Evolutionary conservation across 768 basidiomycete species (phyloP).

Genomic region (Filobasidium wieringae): DNA sequence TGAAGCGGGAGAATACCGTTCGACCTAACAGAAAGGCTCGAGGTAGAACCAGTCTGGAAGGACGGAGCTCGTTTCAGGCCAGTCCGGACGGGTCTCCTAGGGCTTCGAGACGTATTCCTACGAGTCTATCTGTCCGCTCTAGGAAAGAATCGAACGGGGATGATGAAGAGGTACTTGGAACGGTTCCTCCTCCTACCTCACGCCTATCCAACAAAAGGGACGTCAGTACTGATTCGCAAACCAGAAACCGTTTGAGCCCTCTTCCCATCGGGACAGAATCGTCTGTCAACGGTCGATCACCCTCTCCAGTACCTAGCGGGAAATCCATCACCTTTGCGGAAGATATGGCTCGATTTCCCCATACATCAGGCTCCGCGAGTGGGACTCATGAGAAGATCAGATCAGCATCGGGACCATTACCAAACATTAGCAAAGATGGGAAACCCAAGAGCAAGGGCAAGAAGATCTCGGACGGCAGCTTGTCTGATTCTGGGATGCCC

Average conservation of each 20-base stretch:
- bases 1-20: not conserved
- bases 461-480: not conserved
- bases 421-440: not conserved
- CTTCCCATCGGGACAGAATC: not conserved
- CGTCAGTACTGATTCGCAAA: no score
- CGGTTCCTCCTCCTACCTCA: no score
- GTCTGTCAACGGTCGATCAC: not conserved
- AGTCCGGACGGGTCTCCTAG: no score
- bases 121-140: no score
- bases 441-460: not conserved
- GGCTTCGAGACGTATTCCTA: no score
- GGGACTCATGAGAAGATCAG: no score
- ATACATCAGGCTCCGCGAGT: not conserved
- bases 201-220: no score
- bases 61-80: no score
- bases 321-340: not conserved
- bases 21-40: no score
- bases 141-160: no score
- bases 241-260: not conserved
- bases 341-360: not conserved
- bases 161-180: no score
- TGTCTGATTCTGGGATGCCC: not conserved
- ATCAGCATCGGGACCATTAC: not conserved
- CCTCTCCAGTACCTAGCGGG: not conserved
- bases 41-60: no score